Base-by-base conservation (phyloP, 2,329 filamentous ascomycete genomes). In the Penicillium frequentans region DNA sequence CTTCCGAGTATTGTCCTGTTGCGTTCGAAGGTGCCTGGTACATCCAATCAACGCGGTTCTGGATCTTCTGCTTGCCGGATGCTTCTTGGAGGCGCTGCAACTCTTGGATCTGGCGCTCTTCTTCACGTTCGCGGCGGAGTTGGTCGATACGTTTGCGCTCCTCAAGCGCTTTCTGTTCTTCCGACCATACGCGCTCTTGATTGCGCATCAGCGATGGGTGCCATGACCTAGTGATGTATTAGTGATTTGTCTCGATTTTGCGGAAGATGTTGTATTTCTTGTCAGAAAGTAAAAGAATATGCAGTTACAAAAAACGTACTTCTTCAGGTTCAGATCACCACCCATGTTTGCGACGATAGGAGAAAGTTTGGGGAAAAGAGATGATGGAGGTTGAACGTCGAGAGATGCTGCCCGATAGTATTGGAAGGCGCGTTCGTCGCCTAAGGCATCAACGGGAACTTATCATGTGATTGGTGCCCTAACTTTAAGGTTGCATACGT, bases 41-140 rank as follows among this genome's bases (percentile, higher is more conserved):
- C 91, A 99, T 97, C 91, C 95, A 99, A 69, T 98, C 95, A 26
- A 99, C 93, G 35, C 92, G 87, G 67, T 93, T 88, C 29, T 89
- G 79, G 52, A 89, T 84, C 70, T 91, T 93, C 67, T 84, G 86
- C 55, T 93, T 92, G 37, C 95, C 95, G 0, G 92, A 89, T 2
- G 89, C 88, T 76, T 97, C 95, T 55, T 97, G 91, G 64, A 98
- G 84, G 52, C 87, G 86, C 74, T 97, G 90, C 1, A 98, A 85
- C 73, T 98, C 93, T 74, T 97, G 91, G 64, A 96, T 90, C 48
- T 90, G 88, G 47, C 93, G 87, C 78, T 99, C 96, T 73, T 98
- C 93, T 65, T 93, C 91, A 64, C 96, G 88, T 76, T 99, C 95
- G 70, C 96, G 93, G 69, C 92, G 86, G 60, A 96, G 88, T 70